Base-by-base conservation (phyloP, 345 rosid species). In the Murraya koenigii region DNA sequence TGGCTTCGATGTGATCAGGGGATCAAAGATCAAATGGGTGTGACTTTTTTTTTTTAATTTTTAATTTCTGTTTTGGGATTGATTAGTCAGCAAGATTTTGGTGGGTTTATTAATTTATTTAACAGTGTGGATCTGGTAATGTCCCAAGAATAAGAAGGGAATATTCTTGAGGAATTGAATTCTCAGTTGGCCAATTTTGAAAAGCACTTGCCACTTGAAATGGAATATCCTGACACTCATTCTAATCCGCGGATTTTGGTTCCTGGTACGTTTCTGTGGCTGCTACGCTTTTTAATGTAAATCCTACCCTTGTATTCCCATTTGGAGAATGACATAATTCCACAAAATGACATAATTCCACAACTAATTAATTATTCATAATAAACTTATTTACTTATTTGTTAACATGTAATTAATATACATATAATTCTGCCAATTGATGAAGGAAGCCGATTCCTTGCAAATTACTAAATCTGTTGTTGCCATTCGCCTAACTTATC, bases 101-200 rank as follows among this genome's bases (percentile, higher is more conserved):
- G 20, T 49, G 55, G 55, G 0, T 5, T 19, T 52, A 19, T 52
- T 52, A 4, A 3, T 17, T 0, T 49, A 17, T 7, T 49, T 49
- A 49, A 15, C 15, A 49, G 15, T 52, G 22, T 52, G 17, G 56
- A 17, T 59, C 59, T 9, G 67, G 70, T 65, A 55, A 74, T n/a
- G 77, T 39, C 78, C 80, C 88, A 66, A 80, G 71, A 63, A 70
- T 39, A 35, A 52, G 7, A 3, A 72, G 64, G 78, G 83, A 83
- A 81, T 83, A 83, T 83, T 80, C 86, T 25, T 0, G 14, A 59
- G 56, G 86, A 49, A 68, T 64, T 41, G 25, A 23, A 38, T 47
- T 69, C 2, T 33, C 17, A 22, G 26, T 20, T 52, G 61, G 74
- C 61, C 74, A 9, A 22, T 39, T 10, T 33, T 36, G 70, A 66